Conservation (phyloP, 169 alveolate genomes). For the Plasmodium ovale region DNA sequence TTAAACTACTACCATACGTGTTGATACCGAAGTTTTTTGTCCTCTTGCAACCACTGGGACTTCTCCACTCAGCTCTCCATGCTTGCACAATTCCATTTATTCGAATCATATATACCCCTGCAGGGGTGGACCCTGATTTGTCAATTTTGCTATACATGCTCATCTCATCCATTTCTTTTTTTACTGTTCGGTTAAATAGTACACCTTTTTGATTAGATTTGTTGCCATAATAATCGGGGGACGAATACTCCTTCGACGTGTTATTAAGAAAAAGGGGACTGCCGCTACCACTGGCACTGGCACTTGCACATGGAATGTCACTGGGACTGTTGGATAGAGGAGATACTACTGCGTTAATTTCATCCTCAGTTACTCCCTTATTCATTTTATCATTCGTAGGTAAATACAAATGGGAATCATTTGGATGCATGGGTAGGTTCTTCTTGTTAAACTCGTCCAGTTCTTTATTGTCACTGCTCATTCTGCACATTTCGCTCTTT, state of each 20-base stretch:
- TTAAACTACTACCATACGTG: slow-evolving; percentile 62
- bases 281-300: too few species aligned
- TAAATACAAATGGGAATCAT: slow-evolving; percentile 1
- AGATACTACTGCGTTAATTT: neutral
- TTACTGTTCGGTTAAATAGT: neutral
- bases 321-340: too few species aligned
- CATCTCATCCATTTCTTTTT: slow-evolving; percentile 47
- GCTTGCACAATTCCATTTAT: slow-evolving; percentile 72
- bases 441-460: neutral
- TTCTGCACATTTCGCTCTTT: neutral
- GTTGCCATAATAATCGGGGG: slow-evolving; percentile 11
- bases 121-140: slow-evolving; percentile 37
- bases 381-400: neutral
- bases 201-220: slow-evolving; percentile 4
- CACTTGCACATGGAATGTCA: too few species aligned
- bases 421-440: neutral
- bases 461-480: neutral
- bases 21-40: slow-evolving; percentile 70
- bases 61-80: slow-evolving; percentile 77
- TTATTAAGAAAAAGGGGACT: too few species aligned
- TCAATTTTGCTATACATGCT: slow-evolving; percentile 25
- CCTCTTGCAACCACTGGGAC: slow-evolving; percentile 63
- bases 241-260: neutral
- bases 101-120: slow-evolving; percentile 70
- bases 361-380: neutral